Evolutionary conservation across 1,284 basidiomycete species (phyloP).

Genomic region (Melampsora americana): DNA sequence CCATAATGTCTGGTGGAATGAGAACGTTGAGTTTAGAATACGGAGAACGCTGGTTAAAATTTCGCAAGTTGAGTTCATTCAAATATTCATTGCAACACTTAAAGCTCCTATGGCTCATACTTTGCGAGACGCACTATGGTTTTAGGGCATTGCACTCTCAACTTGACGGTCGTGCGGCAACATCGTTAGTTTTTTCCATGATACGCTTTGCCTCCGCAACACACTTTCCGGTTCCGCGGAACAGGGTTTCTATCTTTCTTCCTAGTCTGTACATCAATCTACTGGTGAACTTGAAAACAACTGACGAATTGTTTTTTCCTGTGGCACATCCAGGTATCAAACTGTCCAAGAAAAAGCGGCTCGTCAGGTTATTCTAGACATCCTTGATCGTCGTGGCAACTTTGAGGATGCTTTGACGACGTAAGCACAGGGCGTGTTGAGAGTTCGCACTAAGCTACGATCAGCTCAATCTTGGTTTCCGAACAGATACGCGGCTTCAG

Average conservation of each 20-base stretch:
- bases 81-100: not conserved
- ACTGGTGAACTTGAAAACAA: too few species aligned
- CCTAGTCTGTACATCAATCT: too few species aligned
- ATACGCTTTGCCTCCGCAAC: not conserved
- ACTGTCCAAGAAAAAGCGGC: slow-evolving; percentile 59
- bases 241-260: too few species aligned
- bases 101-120: too few species aligned
- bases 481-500: slow-evolving; percentile 58
- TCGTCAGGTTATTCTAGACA: slow-evolving; percentile 60
- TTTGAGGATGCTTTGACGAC: slow-evolving; percentile 56
- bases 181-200: slow-evolving; percentile 18
- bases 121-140: not conserved
- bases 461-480: not conserved
- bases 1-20: slow-evolving; percentile 47
- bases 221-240: too few species aligned
- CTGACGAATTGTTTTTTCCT: not conserved
- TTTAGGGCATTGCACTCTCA: slow-evolving; percentile 41
- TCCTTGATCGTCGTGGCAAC: slow-evolving; percentile 58
- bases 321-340: slow-evolving; percentile 55
- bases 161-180: slow-evolving; percentile 29
- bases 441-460: not conserved
- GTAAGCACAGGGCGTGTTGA: not conserved
- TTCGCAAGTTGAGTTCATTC: slow-evolving; percentile 39
- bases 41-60: slow-evolving; percentile 47
- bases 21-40: slow-evolving; percentile 48